phyloP scores from a whole-genome alignment of 129 eudicot species.

The Pseudognaphalium luteoalbum region DNA sequence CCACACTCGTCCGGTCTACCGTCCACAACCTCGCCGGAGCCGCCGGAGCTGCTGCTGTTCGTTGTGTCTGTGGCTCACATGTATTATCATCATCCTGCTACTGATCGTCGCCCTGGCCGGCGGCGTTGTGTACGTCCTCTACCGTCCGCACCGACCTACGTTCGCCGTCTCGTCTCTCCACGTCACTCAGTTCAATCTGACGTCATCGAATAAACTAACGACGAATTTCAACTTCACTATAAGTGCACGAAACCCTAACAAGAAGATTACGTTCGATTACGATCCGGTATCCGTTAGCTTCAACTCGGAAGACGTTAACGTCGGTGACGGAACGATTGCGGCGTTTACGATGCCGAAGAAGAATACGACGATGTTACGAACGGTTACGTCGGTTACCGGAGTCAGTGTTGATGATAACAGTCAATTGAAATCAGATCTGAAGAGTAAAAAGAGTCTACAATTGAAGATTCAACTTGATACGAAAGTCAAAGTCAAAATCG shows the following conservation, averaged over 20 bases:
- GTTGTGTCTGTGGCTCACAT: constrained; percentile 53
- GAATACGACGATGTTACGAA: constrained; percentile 48
- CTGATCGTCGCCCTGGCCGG: constrained; percentile 59
- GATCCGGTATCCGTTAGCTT: constrained; percentile 46
- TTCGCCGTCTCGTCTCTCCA: constrained; percentile 62
- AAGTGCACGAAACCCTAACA: constrained; percentile 69
- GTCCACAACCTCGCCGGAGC: constrained; percentile 66
- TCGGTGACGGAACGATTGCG: constrained; percentile 54
- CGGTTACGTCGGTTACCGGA: constrained; percentile 25
- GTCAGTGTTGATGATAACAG: constrained; percentile 30
- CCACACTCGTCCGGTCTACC: constrained; percentile 61
- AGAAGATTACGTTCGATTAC: constrained; percentile 52
- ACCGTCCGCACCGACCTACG: constrained; percentile 80
- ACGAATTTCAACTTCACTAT: constrained; percentile 53
- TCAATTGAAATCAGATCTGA: constrained; percentile 40
- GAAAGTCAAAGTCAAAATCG: constrained; percentile 58
- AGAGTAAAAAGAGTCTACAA: constrained; percentile 47
- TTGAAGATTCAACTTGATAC: constrained; percentile 59
- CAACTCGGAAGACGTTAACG: constrained; percentile 31
- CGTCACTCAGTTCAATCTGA: constrained; percentile 58
- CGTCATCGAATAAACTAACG: constrained; percentile 44
- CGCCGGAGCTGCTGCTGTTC: constrained; percentile 72
- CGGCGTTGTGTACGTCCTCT: constrained; percentile 56
- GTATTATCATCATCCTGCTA: constrained; percentile 40
- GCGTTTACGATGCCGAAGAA: constrained; percentile 48